Conservation (phyloP, 768 basidiomycete species). For the Krasilnikovozyma curviuscula region DNA sequence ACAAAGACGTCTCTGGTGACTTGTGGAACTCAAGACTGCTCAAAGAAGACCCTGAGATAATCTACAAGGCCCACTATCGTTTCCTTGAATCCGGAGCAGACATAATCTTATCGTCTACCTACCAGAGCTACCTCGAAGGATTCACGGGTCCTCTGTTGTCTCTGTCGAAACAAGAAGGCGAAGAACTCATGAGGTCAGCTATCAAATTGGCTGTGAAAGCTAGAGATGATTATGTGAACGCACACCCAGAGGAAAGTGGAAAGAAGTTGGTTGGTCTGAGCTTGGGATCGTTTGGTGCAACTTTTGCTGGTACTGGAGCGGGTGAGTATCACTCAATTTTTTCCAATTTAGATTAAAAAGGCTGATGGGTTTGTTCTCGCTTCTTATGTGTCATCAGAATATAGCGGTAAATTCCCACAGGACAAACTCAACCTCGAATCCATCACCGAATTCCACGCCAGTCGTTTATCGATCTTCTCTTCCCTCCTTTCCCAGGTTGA, state of each 20-base stretch:
- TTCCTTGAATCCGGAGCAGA: conserved; percentile 49
- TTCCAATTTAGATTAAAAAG: background rate
- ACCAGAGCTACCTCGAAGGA: background rate
- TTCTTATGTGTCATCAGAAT: conserved; percentile 40
- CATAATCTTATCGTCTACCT: conserved; percentile 54
- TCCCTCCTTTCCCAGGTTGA: conserved; percentile 40
- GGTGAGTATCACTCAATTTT: conserved; percentile 30
- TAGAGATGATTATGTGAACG: background rate
- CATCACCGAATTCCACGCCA: conserved; percentile 43
- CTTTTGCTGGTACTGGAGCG: conserved; percentile 37
- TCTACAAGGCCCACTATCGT: conserved; percentile 41
- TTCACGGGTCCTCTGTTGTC: background rate
- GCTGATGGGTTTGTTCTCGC: conserved; percentile 46
- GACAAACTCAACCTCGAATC: conserved; percentile 32
- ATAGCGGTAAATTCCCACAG: conserved; percentile 22
- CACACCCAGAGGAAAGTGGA: conserved; percentile 29
- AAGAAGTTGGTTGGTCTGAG: conserved; percentile 43
- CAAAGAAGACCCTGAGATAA: conserved; percentile 34
- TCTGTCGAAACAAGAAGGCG: conserved; percentile 1
- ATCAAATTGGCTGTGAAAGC: conserved; percentile 12
- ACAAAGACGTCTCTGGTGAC: conserved; percentile 34
- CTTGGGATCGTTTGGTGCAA: conserved; percentile 55
- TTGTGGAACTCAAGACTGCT: conserved; percentile 56
- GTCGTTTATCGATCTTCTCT: conserved; percentile 40
- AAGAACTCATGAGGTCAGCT: conserved; percentile 9